Evolutionary conservation across 2,329 filamentous ascomycete genomes (phyloP).

Genomic region (Didymosphaeria variabile): DNA sequence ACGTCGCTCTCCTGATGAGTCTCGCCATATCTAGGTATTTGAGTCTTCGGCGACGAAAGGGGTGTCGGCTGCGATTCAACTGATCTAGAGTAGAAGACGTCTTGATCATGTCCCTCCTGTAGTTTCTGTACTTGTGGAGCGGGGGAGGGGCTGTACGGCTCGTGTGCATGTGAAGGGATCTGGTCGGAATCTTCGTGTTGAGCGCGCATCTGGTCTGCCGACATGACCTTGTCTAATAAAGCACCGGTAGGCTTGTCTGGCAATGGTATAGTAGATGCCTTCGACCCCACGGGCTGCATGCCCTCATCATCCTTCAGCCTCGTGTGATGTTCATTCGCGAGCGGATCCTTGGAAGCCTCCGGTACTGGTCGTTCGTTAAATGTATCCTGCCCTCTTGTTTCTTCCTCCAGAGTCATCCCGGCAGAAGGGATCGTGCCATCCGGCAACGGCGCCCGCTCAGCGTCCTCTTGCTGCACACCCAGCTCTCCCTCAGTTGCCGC

Average conservation of each 20-base stretch:
- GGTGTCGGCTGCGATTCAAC: slow-evolving; percentile 56
- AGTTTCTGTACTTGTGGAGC: slow-evolving; percentile 34
- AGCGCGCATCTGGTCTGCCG: slow-evolving; percentile 55
- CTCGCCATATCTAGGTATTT: slow-evolving; percentile 63
- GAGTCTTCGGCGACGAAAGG: slow-evolving; percentile 63
- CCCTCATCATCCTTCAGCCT: slow-evolving; percentile 32
- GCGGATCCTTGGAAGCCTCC: slow-evolving; percentile 49
- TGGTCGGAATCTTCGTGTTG: slow-evolving; percentile 62
- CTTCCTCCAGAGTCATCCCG: slow-evolving; percentile 41
- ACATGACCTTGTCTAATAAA: slow-evolving; percentile 53
- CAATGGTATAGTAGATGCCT: slow-evolving; percentile 52
- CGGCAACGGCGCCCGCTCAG: slow-evolving; percentile 55
- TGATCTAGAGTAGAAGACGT: slow-evolving; percentile 65
- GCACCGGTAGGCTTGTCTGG: slow-evolving; percentile 41
- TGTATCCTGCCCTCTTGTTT: slow-evolving; percentile 45
- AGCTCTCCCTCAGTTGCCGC: slow-evolving; percentile 51
- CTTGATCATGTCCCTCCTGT: slow-evolving; percentile 57
- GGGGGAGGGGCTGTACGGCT: slow-evolving; percentile 48
- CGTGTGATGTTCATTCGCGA: slow-evolving; percentile 36
- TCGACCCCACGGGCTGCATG: slow-evolving; percentile 50
- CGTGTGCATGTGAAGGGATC: slow-evolving; percentile 62
- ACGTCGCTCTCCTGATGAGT: slow-evolving; percentile 55
- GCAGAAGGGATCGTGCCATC: slow-evolving; percentile 61
- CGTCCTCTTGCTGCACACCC: slow-evolving; percentile 57
- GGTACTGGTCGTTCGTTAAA: slow-evolving; percentile 41